Conservation (phyloP, 352 stramenopile species). For the Globisporangium orthogonon region DNA sequence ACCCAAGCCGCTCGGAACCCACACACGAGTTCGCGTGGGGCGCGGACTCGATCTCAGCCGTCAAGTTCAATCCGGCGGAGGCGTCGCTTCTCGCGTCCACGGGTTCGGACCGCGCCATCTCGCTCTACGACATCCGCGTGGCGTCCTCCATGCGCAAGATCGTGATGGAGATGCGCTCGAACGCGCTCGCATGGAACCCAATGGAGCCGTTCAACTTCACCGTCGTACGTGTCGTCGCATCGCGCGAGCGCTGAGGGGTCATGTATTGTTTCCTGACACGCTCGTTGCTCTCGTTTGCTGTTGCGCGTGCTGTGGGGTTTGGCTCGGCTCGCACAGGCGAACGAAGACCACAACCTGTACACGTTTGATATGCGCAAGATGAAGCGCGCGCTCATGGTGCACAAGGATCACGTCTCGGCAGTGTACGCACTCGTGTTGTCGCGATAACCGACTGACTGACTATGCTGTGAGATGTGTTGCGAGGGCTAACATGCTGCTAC, state of each 20-base stretch:
- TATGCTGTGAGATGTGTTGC: no score
- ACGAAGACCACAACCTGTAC: constrained; percentile 99
- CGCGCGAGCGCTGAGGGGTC: no score
- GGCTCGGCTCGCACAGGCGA: constrained; percentile 51
- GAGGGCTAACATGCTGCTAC: not conserved
- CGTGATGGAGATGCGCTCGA: constrained; percentile 94
- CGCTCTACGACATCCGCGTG: constrained; percentile 91
- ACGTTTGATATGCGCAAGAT: constrained; percentile 99
- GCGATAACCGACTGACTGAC: no score
- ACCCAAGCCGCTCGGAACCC: constrained; percentile 88
- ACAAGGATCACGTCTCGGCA: constrained; percentile 98
- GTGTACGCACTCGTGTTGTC: constrained; percentile 58
- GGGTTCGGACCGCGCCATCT: constrained; percentile 89
- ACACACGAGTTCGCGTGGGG: constrained; percentile 92
- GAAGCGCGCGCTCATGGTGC: constrained; percentile 89
- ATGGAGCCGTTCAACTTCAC: constrained; percentile 99
- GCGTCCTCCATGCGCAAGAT: constrained; percentile 95
- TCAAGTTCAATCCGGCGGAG: constrained; percentile 96
- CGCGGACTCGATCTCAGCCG: constrained; percentile 93
- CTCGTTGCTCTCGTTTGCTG: not conserved
- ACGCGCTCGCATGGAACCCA: constrained; percentile 99
- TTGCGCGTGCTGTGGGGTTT: not conserved
- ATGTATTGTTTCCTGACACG: not conserved
- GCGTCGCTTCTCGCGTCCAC: constrained; percentile 93
- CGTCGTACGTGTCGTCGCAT: constrained; percentile 46